These are phyloP conservation scores for Boletus rubescentipes DNA, from an alignment of 768 basidiomycete species.

Conservation along the genomic window DNA sequence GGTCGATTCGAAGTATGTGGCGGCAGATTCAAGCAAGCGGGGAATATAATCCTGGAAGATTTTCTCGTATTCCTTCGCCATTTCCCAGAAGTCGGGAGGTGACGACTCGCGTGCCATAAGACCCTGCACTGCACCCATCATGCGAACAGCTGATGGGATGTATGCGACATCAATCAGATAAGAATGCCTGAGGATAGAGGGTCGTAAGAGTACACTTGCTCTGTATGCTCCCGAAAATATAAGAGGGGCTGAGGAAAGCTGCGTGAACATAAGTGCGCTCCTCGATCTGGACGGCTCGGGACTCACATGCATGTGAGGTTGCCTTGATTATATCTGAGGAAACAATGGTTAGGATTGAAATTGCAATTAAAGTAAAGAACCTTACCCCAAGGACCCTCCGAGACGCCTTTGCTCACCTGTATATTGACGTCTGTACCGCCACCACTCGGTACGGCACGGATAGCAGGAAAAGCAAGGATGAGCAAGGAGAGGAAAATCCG, in stretches of 20 bases:
- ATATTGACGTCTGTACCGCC: no score
- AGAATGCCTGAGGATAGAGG: background rate
- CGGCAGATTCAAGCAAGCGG: conserved; percentile 1
- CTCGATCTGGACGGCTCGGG: background rate
- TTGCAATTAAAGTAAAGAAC: background rate
- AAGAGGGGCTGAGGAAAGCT: background rate
- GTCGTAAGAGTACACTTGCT: background rate
- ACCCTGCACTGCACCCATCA: background rate
- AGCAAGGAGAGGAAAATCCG: background rate
- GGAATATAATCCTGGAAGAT: conserved; percentile 7
- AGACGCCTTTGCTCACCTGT: background rate
- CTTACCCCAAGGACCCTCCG: background rate
- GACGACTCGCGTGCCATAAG: background rate
- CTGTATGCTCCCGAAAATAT: background rate
- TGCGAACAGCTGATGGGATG: background rate
- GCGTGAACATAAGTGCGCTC: background rate
- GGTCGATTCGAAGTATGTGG: background rate
- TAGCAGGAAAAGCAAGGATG: background rate
- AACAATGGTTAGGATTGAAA: background rate
- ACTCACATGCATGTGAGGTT: background rate
- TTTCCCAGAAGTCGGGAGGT: conserved; percentile 14
- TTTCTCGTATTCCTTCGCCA: background rate
- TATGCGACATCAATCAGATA: background rate
- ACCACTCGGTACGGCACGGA: background rate
- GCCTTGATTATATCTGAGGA: background rate